These are phyloP conservation scores for Saitozyma podzolica DNA, from an alignment of 768 basidiomycete species.

Conservation along the genomic window DNA sequence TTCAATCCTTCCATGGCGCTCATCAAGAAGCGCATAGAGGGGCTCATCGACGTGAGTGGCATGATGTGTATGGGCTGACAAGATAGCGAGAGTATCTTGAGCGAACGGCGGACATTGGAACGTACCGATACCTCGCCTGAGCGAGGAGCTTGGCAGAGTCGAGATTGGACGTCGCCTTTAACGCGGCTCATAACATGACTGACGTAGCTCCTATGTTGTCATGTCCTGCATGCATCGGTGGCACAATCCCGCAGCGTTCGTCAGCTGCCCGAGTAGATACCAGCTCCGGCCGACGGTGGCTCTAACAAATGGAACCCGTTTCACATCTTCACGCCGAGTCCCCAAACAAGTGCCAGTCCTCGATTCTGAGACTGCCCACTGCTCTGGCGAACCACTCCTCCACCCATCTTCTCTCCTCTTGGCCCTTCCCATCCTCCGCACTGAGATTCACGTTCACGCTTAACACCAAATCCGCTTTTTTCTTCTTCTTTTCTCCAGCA, in stretches of 20 bases:
- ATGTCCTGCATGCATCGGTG: no score
- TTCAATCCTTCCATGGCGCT: conserved; percentile 81
- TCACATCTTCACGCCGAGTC: conserved; percentile 15
- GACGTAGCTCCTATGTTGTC: no score
- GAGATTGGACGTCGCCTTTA: no score
- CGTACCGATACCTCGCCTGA: conserved; percentile 43
- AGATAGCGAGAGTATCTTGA: conserved; percentile 88
- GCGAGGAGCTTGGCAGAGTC: background rate
- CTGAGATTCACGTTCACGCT: conserved; percentile 73
- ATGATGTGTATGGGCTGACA: background rate
- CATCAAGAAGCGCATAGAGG: conserved; percentile 93
- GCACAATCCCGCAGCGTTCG: no score
- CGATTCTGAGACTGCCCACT: conserved; percentile 64
- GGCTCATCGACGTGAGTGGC: conserved; percentile 77
- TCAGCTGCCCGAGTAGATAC: no score
- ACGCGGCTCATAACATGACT: no score
- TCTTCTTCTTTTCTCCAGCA: conserved; percentile 43
- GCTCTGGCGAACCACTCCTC: conserved; percentile 61
- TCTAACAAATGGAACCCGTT: no score
- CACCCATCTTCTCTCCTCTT: conserved; percentile 52
- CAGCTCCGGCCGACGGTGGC: no score
- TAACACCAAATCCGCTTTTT: conserved; percentile 76
- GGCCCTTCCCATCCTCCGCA: conserved; percentile 51
- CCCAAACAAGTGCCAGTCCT: conserved; percentile 70
- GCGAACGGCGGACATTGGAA: conserved; percentile 55